phyloP scores from a whole-genome alignment of 148 eudicot genomes.

The Suaeda aralocaspica region DNA sequence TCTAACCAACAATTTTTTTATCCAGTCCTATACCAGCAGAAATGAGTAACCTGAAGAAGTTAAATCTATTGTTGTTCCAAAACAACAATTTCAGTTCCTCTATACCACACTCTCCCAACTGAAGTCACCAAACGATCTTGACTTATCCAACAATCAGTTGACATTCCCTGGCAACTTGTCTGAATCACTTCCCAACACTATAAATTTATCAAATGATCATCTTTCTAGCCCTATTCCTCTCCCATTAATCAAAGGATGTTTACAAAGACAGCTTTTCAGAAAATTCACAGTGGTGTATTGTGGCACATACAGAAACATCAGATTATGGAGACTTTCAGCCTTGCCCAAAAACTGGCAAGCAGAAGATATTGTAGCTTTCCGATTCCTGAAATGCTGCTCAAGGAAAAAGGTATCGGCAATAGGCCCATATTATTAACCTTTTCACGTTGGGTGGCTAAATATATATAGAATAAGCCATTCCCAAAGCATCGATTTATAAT shows the following conservation, averaged over 20 bases:
- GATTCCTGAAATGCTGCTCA: too few species aligned
- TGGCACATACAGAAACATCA: conserved; percentile 36
- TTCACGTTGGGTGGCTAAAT: too few species aligned
- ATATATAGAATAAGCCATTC: too few species aligned
- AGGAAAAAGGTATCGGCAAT: too few species aligned
- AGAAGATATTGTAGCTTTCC: conserved; percentile 41
- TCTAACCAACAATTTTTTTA: conserved; percentile 59
- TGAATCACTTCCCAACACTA: conserved; percentile 52
- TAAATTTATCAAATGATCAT: conserved; percentile 66
- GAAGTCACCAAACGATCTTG: conserved; percentile 62
- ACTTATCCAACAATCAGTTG: conserved; percentile 61
- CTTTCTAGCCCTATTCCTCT: conserved; percentile 71
- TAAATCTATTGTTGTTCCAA: conserved; percentile 56
- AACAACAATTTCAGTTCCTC: conserved; percentile 59
- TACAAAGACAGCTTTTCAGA: conserved; percentile 62
- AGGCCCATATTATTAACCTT: too few species aligned
- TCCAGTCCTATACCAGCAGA: conserved; percentile 67
- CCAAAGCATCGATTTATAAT: too few species aligned
- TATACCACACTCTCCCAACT: conserved; percentile 63
- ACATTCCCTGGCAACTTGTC: conserved; percentile 57
- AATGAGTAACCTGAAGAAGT: conserved; percentile 51
- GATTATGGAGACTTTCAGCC: conserved; percentile 37
- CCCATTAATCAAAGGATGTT: conserved; percentile 49
- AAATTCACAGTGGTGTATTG: conserved; percentile 57
- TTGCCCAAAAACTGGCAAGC: conserved; percentile 36